Evolutionary conservation across 306 rosid genomes (phyloP), one percentile per base, ranked within the genome.

Genomic region (Arachis stenosperma): DNA sequence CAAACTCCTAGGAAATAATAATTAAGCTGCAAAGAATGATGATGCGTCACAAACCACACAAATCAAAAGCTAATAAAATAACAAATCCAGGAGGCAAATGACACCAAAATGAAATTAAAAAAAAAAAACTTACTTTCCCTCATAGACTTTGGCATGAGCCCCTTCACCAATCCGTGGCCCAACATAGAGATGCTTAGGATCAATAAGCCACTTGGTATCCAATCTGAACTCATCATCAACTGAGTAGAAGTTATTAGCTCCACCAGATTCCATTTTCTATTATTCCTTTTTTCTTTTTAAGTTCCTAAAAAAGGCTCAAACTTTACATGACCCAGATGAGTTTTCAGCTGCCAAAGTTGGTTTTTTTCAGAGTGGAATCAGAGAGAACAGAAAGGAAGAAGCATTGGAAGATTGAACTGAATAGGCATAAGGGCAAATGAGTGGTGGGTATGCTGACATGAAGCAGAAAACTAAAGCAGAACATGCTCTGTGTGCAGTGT

Each of bases 131-230:
- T 85, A 90, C 97, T 93, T 93, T 76, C 97, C 98, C 88, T 93
- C 90, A 0, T 90, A 93, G 48, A 93, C 97, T 88, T 85, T 93
- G 65, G 94, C 98, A 84, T 93, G 98, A 84, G 97, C 97, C 65
- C 98, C 97, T 41, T 93, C 98, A 50, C 97, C 96, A 86, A 93
- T 87, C 77, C 86, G 79, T 13, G 98, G 97, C 15, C 97, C 98
- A 37, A 93, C 98, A 75, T 80, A 89, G 8, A 90, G 89, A 69
- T 81, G 92, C 41, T 85, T 82, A 57, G 97, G 97, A 83, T 90
- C 96, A 88, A 93, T 72, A 39, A 89, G 76, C 92, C 96, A 93
- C 72, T 89, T 90, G 39, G 88, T 69, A 75, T 93, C 97, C 83
- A 90, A 85, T 81, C 84, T 85, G 86, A 89, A 81, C 84, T 90